Conservation (phyloP, 129 eudicot species). For the Lactuca saligna region DNA sequence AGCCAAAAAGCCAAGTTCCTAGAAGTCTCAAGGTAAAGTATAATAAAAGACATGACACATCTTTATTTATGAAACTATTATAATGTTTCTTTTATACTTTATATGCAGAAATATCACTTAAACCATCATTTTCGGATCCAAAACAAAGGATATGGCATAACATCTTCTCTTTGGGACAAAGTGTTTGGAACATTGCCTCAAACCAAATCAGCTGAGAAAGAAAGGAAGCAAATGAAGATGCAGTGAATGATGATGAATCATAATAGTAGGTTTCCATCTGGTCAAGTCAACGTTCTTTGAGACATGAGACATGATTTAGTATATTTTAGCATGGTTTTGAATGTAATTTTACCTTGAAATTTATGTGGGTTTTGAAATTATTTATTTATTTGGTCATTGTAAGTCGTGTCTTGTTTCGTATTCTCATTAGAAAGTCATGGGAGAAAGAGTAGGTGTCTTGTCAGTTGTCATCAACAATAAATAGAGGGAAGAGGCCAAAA, state of each 20-base stretch:
- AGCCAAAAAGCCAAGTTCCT: slow-evolving; percentile 63
- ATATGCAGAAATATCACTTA: slow-evolving; percentile 78
- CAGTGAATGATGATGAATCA: slow-evolving; percentile 16
- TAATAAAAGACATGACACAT: background rate
- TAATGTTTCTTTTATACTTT: background rate
- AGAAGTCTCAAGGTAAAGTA: slow-evolving; percentile 67
- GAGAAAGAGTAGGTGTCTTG: background rate
- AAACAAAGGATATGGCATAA: slow-evolving; percentile 83
- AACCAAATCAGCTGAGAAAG: slow-evolving; percentile 49
- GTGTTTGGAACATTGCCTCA: slow-evolving; percentile 80
- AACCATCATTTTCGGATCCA: slow-evolving; percentile 92
- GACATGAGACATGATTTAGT: slow-evolving; percentile 14
- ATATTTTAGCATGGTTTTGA: slow-evolving; percentile 21
- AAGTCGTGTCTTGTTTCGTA: slow-evolving; percentile 3
- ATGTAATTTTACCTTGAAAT: slow-evolving; percentile 12
- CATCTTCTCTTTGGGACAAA: slow-evolving; percentile 84
- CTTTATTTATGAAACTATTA: background rate
- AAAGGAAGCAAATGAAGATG: background rate
- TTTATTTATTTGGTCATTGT: slow-evolving; percentile 20
- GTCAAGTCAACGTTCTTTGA: background rate
- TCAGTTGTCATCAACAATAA: slow-evolving; percentile 10
- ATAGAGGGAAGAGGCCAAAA: background rate
- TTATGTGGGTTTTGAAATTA: slow-evolving; percentile 15
- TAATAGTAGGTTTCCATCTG: slow-evolving; percentile 19
- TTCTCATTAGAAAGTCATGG: background rate